Conservation (phyloP, 1,284 basidiomycete species). For the Fomitiporia mediterranea region DNA sequence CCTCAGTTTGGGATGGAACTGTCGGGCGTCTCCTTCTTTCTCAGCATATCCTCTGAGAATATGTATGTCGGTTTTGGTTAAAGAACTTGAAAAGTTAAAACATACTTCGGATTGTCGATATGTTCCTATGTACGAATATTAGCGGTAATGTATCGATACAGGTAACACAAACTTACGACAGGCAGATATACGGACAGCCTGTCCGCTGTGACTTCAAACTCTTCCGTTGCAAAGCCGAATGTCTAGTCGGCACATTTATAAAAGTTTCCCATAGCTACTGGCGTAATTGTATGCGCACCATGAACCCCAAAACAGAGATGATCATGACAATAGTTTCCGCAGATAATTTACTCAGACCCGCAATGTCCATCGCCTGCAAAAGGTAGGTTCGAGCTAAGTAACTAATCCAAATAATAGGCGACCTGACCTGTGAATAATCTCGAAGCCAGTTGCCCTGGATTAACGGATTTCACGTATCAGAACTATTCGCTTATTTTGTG, state of each 20-base stretch:
- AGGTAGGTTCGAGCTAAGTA: constrained; percentile 18
- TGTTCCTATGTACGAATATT: constrained; percentile 50
- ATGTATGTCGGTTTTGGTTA: not conserved
- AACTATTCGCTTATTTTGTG: not conserved
- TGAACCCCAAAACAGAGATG: constrained; percentile 66
- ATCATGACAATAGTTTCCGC: constrained; percentile 72
- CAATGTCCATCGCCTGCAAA: constrained; percentile 74
- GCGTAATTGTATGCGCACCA: constrained; percentile 39
- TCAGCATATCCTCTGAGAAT: constrained; percentile 61
- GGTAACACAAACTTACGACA: constrained; percentile 39
- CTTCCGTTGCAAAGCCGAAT: constrained; percentile 67
- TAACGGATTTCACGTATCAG: not conserved
- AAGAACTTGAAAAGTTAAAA: not conserved
- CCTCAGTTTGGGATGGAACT: constrained; percentile 65
- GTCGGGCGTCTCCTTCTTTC: constrained; percentile 67
- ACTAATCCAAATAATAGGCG: not conserved
- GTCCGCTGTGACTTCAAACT: constrained; percentile 80
- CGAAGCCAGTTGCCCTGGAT: constrained; percentile 59
- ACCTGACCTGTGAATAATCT: constrained; percentile 52
- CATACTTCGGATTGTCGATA: constrained; percentile 67
- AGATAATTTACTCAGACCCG: constrained; percentile 54
- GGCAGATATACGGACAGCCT: constrained; percentile 82
- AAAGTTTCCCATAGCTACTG: not conserved
- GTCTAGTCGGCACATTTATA: constrained; percentile 33
- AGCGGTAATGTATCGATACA: constrained; percentile 9